Conservation (phyloP, 108 stramenopile genomes). For the Bacterosira constricta region DNA sequence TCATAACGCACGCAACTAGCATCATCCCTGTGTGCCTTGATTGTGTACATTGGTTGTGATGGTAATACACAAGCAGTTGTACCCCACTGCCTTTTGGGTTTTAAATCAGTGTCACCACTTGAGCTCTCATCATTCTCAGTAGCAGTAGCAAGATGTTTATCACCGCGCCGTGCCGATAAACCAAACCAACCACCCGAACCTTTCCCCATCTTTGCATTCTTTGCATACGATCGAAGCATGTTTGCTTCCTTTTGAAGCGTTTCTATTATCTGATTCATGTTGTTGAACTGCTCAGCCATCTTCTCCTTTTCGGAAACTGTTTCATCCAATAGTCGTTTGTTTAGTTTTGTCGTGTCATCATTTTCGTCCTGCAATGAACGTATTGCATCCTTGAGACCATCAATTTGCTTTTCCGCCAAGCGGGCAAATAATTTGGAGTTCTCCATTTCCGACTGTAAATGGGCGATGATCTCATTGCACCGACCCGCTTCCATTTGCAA, state of each 20-base stretch:
- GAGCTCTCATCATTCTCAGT: conserved; percentile 3
- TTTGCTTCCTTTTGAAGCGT: conserved; percentile 64
- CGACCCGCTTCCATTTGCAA: conserved; percentile 52
- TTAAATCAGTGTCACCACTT: conserved; percentile 2
- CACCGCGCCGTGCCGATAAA: conserved; percentile 24
- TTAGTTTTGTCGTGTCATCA: conserved; percentile 64
- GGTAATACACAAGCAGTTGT: conserved; percentile 61
- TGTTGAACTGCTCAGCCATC: conserved; percentile 70
- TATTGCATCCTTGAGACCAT: conserved; percentile 79
- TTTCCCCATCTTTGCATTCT: conserved; percentile 31
- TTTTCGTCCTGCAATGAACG: conserved; percentile 77
- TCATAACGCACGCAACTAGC: conserved; percentile 76
- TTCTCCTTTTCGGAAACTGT: conserved; percentile 73
- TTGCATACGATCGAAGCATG: conserved; percentile 53
- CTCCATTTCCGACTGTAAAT: conserved; percentile 60
- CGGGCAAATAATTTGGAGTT: conserved; percentile 66
- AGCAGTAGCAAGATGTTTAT: conserved; percentile 13
- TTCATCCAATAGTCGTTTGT: conserved; percentile 53
- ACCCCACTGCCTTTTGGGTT: conserved; percentile 50
- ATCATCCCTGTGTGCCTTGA: conserved; percentile 68
- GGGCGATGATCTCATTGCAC: conserved; percentile 58
- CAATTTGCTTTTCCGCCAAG: conserved; percentile 83
- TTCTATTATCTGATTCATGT: conserved; percentile 74
- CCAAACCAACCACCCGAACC: conserved; percentile 56
- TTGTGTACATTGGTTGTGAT: conserved; percentile 54